Conservation (phyloP, 2,329 filamentous ascomycete species). For the Cytospora piceicola region DNA sequence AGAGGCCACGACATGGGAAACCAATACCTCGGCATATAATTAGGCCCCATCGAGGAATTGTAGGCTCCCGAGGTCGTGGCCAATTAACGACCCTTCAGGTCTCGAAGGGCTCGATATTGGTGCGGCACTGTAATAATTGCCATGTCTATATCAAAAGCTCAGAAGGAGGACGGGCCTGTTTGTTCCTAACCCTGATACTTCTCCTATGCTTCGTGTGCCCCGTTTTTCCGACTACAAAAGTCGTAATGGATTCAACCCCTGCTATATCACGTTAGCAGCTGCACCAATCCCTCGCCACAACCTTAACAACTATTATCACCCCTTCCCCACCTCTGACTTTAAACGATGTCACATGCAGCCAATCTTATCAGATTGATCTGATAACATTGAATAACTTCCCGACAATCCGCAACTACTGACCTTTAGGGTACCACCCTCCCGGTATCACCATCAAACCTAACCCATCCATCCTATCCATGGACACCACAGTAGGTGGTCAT, state of each 20-base stretch:
- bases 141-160: no score
- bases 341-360: background rate
- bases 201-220: background rate
- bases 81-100: no score
- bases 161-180: background rate
- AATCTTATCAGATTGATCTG: constrained; percentile 29
- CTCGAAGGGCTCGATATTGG: no score
- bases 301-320: constrained; percentile 4
- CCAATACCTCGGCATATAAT: background rate
- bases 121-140: no score
- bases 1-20: no score
- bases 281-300: accelerated
- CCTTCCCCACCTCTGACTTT: background rate
- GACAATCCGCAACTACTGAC: constrained; percentile 5
- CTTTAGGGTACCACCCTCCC: background rate
- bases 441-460: background rate
- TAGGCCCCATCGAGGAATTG: background rate
- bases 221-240: background rate
- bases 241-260: no score
- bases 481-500: background rate
- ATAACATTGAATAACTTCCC: constrained; percentile 11
- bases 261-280: background rate
- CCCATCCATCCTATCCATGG: background rate
- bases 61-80: background rate
- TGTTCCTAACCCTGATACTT: background rate